Conservation (phyloP, 139 green algal genomes). For the Chlorella sp. region DNA sequence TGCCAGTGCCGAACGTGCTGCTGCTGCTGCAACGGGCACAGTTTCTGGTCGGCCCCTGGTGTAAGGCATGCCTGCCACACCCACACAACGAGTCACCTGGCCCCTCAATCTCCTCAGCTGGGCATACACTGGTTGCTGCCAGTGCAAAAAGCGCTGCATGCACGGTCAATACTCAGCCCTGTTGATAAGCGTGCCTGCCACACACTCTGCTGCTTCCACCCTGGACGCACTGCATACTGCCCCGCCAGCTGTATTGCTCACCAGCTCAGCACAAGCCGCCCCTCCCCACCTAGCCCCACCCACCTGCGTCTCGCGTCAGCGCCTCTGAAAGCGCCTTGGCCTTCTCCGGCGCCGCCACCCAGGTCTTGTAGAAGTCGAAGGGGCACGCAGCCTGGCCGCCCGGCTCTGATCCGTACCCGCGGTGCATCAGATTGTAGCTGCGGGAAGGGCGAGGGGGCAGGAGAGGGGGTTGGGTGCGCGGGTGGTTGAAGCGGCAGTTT, state of each 20-base stretch:
- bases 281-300: neutral
- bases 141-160: no score
- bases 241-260: neutral
- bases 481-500: neutral
- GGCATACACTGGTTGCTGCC: no score
- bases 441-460: neutral
- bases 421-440: constrained; percentile 75
- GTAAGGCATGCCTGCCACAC: no score
- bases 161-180: no score
- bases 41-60: neutral
- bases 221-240: neutral
- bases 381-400: constrained; percentile 62
- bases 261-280: neutral
- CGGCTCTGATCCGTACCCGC: constrained; percentile 67
- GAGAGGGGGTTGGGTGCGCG: neutral
- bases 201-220: neutral
- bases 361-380: constrained; percentile 77
- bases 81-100: no score
- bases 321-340: constrained; percentile 36
- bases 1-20: no score
- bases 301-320: constrained; percentile 50
- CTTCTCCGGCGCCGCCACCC: constrained; percentile 55
- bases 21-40: neutral
- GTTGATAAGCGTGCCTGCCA: no score
- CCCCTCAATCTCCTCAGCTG: no score